Evolutionary conservation across 2,329 filamentous ascomycete genomes (phyloP).

Genomic region (Bipolaris cookei): DNA sequence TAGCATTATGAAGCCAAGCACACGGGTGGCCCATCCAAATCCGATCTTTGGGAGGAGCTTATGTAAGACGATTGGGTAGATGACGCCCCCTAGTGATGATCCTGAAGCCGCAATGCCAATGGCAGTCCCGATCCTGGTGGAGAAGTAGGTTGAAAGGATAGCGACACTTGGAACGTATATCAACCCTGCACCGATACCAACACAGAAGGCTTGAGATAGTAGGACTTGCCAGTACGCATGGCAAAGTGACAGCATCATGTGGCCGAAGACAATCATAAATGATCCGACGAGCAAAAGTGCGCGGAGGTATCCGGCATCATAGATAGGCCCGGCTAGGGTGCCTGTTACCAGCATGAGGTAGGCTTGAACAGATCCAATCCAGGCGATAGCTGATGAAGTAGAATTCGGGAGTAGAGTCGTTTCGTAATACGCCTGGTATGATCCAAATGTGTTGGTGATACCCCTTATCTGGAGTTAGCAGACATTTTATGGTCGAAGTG

Average conservation of each 20-base stretch:
- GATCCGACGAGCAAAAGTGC: constrained; percentile 52
- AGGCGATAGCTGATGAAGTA: constrained; percentile 54
- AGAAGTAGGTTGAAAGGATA: constrained; percentile 58
- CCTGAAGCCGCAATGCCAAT: constrained; percentile 56
- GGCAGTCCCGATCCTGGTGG: constrained; percentile 52
- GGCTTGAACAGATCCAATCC: constrained; percentile 58
- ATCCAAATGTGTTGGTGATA: constrained; percentile 56
- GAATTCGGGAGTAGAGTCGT: constrained; percentile 47
- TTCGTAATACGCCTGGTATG: constrained; percentile 58
- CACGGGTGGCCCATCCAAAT: constrained; percentile 68
- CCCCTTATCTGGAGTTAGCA: constrained; percentile 20
- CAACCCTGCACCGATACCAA: constrained; percentile 54
- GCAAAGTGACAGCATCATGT: constrained; percentile 60
- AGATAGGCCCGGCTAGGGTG: constrained; percentile 56
- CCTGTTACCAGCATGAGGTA: constrained; percentile 57
- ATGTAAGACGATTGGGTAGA: constrained; percentile 63
- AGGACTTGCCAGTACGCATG: constrained; percentile 58
- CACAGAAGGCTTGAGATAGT: constrained; percentile 57
- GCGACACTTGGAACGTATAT: constrained; percentile 56
- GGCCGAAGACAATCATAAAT: constrained; percentile 56
- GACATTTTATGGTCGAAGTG: background rate
- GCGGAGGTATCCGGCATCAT: constrained; percentile 58
- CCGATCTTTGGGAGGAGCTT: constrained; percentile 64
- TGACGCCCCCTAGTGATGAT: constrained; percentile 53
- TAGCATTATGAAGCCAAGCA: constrained; percentile 69